Conservation (phyloP, 2,329 filamentous ascomycete species). For the Geosmithia flava region DNA sequence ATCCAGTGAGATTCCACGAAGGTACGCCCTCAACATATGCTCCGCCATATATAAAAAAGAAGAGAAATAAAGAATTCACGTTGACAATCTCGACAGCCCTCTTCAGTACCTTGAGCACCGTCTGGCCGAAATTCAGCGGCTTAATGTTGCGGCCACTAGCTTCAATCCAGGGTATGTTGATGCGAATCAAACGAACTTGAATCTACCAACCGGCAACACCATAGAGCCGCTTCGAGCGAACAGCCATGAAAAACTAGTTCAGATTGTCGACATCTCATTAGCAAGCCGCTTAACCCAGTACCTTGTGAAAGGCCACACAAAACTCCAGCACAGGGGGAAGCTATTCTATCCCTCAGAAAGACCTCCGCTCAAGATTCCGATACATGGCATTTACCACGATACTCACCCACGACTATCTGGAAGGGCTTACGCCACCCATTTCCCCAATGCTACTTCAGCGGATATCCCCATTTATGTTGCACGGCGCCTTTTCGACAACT, state of each 20-base stretch:
- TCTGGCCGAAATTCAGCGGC: neutral
- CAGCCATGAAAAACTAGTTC: neutral
- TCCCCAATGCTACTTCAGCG: constrained; percentile 3
- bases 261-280: neutral
- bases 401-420: constrained; percentile 3
- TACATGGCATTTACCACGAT: constrained; percentile 7
- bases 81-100: neutral
- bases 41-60: no score
- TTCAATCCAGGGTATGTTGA: neutral
- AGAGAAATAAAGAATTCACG: no score
- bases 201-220: neutral
- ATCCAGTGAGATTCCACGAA: constrained; percentile 5
- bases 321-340: constrained; percentile 6
- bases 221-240: neutral
- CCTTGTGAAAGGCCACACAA: neutral
- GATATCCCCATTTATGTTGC: constrained; percentile 8
- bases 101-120: neutral
- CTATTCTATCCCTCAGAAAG: constrained; percentile 10
- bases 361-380: constrained; percentile 10
- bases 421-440: constrained; percentile 1
- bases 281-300: neutral
- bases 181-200: neutral
- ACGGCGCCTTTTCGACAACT: constrained; percentile 8
- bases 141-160: neutral
- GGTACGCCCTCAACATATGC: neutral